Conservation (phyloP, 2,329 filamentous ascomycete species). For the Fusarium gaditjirri region DNA sequence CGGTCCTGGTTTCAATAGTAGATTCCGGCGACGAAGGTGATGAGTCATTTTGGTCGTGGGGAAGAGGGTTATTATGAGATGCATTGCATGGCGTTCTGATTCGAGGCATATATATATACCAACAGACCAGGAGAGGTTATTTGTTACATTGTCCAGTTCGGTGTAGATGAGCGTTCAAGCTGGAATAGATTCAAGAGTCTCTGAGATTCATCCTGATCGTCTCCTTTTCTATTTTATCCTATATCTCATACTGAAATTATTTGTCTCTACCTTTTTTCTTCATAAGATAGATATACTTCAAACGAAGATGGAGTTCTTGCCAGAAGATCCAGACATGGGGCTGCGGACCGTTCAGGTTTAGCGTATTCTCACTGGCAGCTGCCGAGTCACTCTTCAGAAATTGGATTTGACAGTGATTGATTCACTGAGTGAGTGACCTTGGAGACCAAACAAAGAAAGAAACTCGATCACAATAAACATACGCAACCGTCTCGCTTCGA, state of each 20-base stretch:
- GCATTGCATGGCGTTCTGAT: constrained; percentile 26
- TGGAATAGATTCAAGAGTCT: background rate
- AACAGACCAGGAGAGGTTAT: constrained; percentile 4
- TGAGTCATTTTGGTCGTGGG: background rate
- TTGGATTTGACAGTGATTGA: background rate
- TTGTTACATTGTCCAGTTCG: constrained; percentile 1
- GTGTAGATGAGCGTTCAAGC: background rate
- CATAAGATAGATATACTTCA: background rate
- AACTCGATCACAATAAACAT: background rate
- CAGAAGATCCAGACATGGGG: background rate
- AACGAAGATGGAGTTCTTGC: background rate
- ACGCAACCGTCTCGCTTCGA: background rate
- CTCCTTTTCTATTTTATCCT: too few relatives aligned
- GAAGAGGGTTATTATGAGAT: constrained; percentile 20
- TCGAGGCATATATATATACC: constrained; percentile 34
- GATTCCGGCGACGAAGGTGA: constrained; percentile 63
- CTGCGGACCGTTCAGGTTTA: background rate
- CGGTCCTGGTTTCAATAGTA: constrained; percentile 65
- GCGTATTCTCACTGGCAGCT: background rate
- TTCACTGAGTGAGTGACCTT: background rate
- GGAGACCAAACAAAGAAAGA: constrained; percentile 15
- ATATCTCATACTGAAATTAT: too few relatives aligned
- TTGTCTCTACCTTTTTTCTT: background rate
- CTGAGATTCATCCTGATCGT: background rate
- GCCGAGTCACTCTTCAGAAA: background rate